Evolutionary conservation across 192 early-diverging fungal genomes (phyloP), one percentile per base, ranked within the genome.

Genomic region (Podila epicladia): DNA sequence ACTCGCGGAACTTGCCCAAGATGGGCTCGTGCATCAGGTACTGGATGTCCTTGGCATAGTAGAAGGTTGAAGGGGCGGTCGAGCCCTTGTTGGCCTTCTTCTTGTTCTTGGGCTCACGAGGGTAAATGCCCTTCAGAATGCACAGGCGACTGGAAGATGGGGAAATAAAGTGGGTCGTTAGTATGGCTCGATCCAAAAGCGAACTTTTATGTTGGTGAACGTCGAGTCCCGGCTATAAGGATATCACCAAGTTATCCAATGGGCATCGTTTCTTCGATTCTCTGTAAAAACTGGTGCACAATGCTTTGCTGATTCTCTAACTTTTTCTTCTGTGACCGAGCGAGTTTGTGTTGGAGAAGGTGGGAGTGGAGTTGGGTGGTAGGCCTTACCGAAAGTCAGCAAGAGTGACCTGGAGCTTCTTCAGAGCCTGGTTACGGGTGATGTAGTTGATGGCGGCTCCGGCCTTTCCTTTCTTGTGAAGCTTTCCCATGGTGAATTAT

Each of bases 51-150:
- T 98, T 97, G 65, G 91, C 83, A 86, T 96, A 98, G 86, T 99
- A 99, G 49, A 92, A 93, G 7, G 97, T 98, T 22, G 86, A 77
- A 8, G 95, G 94, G 51, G 93, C 91, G 6, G 94, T 94, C 28
- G 93, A 95, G 24, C 96, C 96, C 75, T 94, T 94, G 86, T 92
- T 92, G 79, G 94, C 94, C 85, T 95, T 97, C 88, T 96, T 96
- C 76, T 94, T 95, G 87, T 94, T 96, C 65, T 87, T 90, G 50
- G 98, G 98, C 84, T 98, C 96, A 32, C 95, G 92, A 8, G 98
- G 98, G 86, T 99, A 99, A 70, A 99, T 94, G 33, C 98, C 98
- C 86, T 99, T 99, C 72, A 99, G 86, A 85, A 99, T 99, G 85
- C 97, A 98, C 50, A 99, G 87, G 29, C 97, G 95, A 80, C 97